A percentile compares a stretch with the other conserved stretches of the same genome.
These are phyloP conservation scores for Ogataea pini DNA, from an alignment of 805 yeast genomes.

Conservation along the genomic window DNA sequence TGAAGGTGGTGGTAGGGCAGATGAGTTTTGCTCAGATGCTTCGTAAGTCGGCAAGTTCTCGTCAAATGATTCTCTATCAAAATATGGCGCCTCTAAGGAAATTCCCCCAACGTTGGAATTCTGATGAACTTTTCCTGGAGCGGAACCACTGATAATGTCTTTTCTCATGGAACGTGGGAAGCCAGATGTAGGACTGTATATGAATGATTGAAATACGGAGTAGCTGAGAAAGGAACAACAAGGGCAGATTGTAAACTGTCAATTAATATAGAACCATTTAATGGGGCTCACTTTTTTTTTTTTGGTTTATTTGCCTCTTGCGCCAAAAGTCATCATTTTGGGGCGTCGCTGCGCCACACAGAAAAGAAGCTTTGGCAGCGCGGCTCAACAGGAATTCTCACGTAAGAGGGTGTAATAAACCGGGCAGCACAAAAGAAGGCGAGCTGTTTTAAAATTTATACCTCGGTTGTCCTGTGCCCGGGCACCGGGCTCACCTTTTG, in stretches of 20 bases:
- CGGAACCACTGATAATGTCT: neutral
- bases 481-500: no score
- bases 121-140: neutral
- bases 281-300: neutral
- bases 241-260: neutral
- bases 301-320: neutral
- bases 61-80: neutral
- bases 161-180: neutral
- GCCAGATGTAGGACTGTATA: neutral
- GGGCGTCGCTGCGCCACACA: neutral
- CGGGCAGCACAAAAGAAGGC: neutral
- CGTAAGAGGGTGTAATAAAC: neutral
- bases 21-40: neutral
- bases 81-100: neutral
- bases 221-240: neutral
- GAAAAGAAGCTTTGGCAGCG: no score
- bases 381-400: neutral
- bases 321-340: neutral
- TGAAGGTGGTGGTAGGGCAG: slow-evolving; percentile 8
- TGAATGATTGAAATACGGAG: neutral
- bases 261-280: no score
- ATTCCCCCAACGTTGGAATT: neutral
- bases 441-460: no score
- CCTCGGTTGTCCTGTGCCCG: no score
- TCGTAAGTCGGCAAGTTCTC: slow-evolving; percentile 1